Percentiles rank a stretch among this genome's conserved stretches.
phyloP scores from a whole-genome alignment of 306 rosid genomes.

The Echinosophora koreensis region DNA sequence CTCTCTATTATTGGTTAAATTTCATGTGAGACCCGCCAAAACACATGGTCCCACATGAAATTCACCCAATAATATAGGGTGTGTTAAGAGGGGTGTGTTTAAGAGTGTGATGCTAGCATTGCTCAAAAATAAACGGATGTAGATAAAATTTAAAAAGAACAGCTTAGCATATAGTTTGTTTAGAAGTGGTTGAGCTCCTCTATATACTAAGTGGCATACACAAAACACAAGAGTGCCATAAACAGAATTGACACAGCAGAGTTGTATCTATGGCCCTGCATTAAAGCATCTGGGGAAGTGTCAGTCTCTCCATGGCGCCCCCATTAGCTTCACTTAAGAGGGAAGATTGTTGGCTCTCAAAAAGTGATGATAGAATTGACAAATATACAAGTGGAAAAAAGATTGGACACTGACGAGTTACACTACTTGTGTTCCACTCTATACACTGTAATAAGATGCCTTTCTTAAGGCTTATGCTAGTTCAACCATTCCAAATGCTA shows the following conservation, averaged over 20 bases:
- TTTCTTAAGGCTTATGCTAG: slow-evolving; percentile 55
- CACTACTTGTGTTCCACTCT: slow-evolving; percentile 50
- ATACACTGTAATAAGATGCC: slow-evolving; percentile 48
- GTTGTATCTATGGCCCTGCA: slow-evolving; percentile 3
- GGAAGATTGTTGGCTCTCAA: slow-evolving; percentile 56
- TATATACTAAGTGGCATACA: slow-evolving; percentile 1
- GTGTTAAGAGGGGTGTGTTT: too few species aligned
- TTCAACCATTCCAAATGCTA: slow-evolving; percentile 43
- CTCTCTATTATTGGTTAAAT: too few species aligned
- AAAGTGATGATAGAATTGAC: slow-evolving; percentile 52
- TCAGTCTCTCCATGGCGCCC: slow-evolving; percentile 29
- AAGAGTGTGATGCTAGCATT: too few species aligned
- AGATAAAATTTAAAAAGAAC: slow-evolving; percentile 26
- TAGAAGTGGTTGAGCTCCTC: slow-evolving; percentile 45
- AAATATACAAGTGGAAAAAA: slow-evolving; percentile 47
- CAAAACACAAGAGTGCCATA: slow-evolving; percentile 32
- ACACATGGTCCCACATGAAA: too few species aligned
- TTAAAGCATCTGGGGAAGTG: slow-evolving; percentile 24
- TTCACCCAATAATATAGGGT: too few species aligned
- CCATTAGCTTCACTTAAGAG: slow-evolving; percentile 66
- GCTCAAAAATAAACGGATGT: slow-evolving; percentile 4
- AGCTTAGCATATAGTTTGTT: slow-evolving; percentile 33
- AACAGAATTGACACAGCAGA: slow-evolving; percentile 27
- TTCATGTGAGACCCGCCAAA: too few species aligned
- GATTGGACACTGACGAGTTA: slow-evolving; percentile 39